A percentile compares a stretch with the other conserved stretches of the same genome.
Evolutionary conservation across 202 grass and related monocot genomes (phyloP).

Genomic region (Setaria italica): DNA sequence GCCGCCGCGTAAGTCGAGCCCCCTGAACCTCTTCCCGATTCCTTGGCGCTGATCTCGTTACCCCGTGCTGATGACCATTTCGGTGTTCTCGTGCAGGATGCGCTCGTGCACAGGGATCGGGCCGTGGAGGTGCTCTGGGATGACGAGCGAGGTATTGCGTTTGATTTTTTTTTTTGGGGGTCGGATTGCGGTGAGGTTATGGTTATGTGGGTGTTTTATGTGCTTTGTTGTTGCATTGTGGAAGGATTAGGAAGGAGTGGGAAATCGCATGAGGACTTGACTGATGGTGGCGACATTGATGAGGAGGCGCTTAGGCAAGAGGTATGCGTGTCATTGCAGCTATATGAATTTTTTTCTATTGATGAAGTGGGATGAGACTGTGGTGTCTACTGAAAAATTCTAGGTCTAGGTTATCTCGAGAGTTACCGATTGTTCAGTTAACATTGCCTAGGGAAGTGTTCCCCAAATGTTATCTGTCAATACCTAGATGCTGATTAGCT

Average conservation of each 20-base stretch:
- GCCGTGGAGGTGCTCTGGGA: constrained; percentile 28
- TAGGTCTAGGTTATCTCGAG: background rate
- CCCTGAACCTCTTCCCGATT: background rate
- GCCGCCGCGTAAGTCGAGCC: constrained; percentile 30
- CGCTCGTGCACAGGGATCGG: constrained; percentile 37
- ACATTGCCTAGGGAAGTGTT: background rate
- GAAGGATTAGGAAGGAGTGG: background rate
- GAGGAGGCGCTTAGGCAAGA: constrained; percentile 55
- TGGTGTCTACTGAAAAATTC: background rate
- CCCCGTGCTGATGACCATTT: background rate
- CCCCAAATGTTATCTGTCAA: background rate
- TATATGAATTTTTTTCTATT: background rate
- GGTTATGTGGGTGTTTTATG: background rate
- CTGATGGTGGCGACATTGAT: background rate
- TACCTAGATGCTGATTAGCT: background rate
- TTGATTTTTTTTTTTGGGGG: background rate
- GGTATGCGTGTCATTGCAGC: constrained; percentile 39
- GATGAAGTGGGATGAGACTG: background rate
- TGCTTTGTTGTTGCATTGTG: background rate
- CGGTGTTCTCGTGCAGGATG: constrained; percentile 26
- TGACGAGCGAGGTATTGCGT: constrained; percentile 46
- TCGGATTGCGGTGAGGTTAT: background rate
- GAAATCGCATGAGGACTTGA: background rate
- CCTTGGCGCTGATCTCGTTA: background rate
- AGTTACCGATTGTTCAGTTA: background rate